Evolutionary conservation across 768 basidiomycete genomes (phyloP).

Genomic region (Lactarius sanguifluus): DNA sequence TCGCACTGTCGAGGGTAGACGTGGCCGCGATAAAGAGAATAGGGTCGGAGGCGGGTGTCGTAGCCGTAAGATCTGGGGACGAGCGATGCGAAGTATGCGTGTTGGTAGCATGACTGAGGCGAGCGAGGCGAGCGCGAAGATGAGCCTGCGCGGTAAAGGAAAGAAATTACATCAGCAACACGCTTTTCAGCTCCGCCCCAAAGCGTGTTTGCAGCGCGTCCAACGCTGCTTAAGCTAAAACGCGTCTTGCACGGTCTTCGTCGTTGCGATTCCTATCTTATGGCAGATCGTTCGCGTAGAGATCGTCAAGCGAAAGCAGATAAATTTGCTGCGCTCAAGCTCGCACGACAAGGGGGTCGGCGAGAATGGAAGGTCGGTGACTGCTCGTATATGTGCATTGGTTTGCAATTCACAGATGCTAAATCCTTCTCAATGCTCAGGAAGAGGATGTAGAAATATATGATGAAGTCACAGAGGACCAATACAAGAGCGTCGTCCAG

Average conservation of each 20-base stretch:
- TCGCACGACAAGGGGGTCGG: conserved; percentile 40
- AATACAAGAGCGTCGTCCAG: conserved; percentile 83
- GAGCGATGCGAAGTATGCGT: conserved; percentile 14
- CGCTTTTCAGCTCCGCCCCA: conserved; percentile 35
- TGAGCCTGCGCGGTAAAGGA: not conserved
- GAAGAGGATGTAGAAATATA: conserved; percentile 72
- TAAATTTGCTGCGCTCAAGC: conserved; percentile 59
- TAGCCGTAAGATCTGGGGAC: conserved; percentile 7
- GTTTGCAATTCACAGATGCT: conserved; percentile 14
- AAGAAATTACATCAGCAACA: conserved; percentile 15
- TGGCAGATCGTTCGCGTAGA: conserved; percentile 35
- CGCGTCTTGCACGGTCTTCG: conserved; percentile 2
- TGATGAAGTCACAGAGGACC: conserved; percentile 87
- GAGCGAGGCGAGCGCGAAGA: not conserved
- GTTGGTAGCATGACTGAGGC: conserved; percentile 14
- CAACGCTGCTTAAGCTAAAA: not conserved
- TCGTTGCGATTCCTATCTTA: conserved; percentile 14
- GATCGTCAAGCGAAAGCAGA: conserved; percentile 38
- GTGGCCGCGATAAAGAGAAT: conserved; percentile 3
- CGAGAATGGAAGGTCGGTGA: conserved; percentile 54
- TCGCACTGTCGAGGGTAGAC: conserved; percentile 13
- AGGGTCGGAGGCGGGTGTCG: not conserved
- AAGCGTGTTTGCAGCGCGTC: conserved; percentile 34
- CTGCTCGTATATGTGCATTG: not conserved
- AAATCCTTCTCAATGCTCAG: conserved; percentile 31